Evolutionary conservation across 805 yeast species (phyloP), one percentile per base, ranked within the genome.

Genomic region (Spathaspora hagerdaliae): DNA sequence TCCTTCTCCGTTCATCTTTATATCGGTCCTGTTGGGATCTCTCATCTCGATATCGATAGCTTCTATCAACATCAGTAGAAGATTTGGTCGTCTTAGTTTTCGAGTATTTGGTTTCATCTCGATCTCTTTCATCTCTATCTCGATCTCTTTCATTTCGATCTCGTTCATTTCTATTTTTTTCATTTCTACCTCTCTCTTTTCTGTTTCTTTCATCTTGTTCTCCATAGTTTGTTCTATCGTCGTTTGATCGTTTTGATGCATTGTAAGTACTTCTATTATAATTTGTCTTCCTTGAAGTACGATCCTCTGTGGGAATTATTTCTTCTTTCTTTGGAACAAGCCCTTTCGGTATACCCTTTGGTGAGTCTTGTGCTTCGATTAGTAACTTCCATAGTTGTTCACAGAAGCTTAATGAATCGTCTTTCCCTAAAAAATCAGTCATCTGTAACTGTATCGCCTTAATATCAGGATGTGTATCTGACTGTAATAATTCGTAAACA

Each of bases 331-430:
- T 36, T 15, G 42, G 46, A 6, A 46, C 24, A 15, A 49, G 34
- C 41, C 49, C 48, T 33, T 36, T 13, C 0, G 82, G 81, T 10
- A 78, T 65, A 6, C 82, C 83, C 47, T 72, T 71, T 7, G 56
- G 52, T 45, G 72, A 74, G 1, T 61, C 53, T 48, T 75, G 78
- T 2, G 79, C 81, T 32, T 65, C 61, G 3, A 73, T 45, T 38
- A 78, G 52, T 44, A 74, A 56, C 38, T 59, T 56, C 82, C 82
- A 79, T 39, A 79, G 50, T 37, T 63, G 56, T 31, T 57, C 59
- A 43, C 78, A 71, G 48, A 78, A 75, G 36, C 41, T 45, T 41
- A 59, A 42, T 2, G 78, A 55, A 6, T 71, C 71, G 19, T 67
- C 63, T 27, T 66, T 73, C 1, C 71, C 70, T 15, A 79, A 56